Evolutionary conservation across 306 rosid species (phyloP), one percentile per base, ranked within the genome.

Genomic region (Vigna trinervia): DNA sequence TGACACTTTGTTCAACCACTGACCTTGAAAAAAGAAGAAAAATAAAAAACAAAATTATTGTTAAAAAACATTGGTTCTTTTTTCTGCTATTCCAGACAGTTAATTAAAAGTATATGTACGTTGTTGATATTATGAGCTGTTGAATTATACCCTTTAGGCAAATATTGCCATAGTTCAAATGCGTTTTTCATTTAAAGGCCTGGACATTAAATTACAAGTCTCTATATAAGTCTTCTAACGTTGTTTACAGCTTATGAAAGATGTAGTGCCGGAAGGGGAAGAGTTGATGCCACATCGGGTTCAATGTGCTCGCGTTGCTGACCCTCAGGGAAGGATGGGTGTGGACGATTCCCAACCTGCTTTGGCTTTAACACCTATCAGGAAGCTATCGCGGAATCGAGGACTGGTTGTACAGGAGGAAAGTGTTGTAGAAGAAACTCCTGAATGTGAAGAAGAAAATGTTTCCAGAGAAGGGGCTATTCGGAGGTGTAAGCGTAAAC

Each of bases 231-330:
- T 68, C 60, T 54, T 26, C n/a, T 50, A 79, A 32, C 64, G 23
- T 78, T 47, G 36, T 54, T 86, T 79, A 59, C 88, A 94, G 98
- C 19, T 83, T 52, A 93, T 89, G 96, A 83, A 54, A 86, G 87
- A 85, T 20, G 11, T 43, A 20, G 90, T 89, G 70, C 86, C 91
- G n/a, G 83, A 57, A 28, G 98, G 90, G 14, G 81, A 83, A 67
- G 98, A 91, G 84, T 78, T 91, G 60, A 93, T 93, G 97, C 92
- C 93, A 0, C 81, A 81, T 60, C 83, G 98, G 82, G 12, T 6
- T 14, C 81, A 71, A 17, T 38, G 64, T 43, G 54, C 78, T 86
- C 28, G 77, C 0, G 5, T 3, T 43, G 67, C 57, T 72, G 48
- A 34, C 9, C 47, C 86, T 5, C 78, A 74, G 48, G 79, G 13